These are phyloP conservation scores for Nicotiana obtusifolia DNA, from an alignment of 257 asterid genomes.

Conservation along the genomic window DNA sequence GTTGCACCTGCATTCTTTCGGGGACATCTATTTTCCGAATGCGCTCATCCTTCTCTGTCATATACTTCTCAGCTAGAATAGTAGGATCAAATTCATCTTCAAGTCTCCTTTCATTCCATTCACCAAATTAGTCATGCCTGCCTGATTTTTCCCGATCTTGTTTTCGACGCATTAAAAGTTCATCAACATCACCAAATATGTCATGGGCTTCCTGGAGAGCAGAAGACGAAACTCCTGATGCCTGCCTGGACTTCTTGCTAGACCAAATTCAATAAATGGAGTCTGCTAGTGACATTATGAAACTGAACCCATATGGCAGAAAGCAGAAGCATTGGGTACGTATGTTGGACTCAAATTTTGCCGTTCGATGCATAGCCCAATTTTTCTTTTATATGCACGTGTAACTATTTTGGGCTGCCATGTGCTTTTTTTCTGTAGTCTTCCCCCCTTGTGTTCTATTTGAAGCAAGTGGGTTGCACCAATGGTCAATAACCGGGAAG, in stretches of 20 bases:
- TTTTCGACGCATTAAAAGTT: slow-evolving; percentile 59
- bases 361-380: not conserved
- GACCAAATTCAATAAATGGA: no score
- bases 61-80: slow-evolving; percentile 77
- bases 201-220: slow-evolving; percentile 92
- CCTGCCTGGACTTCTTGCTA: slow-evolving; percentile 54
- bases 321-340: no score
- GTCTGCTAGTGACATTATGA: no score
- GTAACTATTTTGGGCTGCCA: not conserved
- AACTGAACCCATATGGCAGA: no score
- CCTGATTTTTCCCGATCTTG: slow-evolving; percentile 32
- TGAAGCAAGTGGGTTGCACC: not conserved
- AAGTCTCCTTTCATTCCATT: slow-evolving; percentile 48
- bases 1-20: slow-evolving; percentile 91
- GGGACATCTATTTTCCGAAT: slow-evolving; percentile 74
- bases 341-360: no score
- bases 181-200: slow-evolving; percentile 95
- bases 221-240: slow-evolving; percentile 79
- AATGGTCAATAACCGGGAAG: not conserved
- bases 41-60: slow-evolving; percentile 78
- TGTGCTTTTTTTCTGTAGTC: not conserved
- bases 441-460: not conserved
- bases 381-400: not conserved
- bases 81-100: slow-evolving; percentile 94
- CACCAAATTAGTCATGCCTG: slow-evolving; percentile 40